phyloP scores from a whole-genome alignment of 2,329 filamentous ascomycete species.

The Colletotrichum coccodes region DNA sequence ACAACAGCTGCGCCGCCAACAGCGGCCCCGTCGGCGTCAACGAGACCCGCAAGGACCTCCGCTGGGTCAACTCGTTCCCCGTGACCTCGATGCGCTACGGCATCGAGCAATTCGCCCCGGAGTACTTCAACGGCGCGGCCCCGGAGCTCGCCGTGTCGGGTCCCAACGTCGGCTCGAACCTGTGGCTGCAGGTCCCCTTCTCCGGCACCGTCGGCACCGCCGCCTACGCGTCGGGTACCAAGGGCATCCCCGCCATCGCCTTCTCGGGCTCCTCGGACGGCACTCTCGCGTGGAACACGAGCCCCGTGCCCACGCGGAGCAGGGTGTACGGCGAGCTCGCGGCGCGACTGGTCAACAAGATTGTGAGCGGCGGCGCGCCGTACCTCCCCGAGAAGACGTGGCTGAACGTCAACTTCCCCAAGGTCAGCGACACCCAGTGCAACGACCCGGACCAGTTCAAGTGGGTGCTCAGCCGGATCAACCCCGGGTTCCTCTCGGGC shows the following conservation, averaged over 20 bases:
- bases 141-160: constrained; percentile 75
- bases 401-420: constrained; percentile 74
- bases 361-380: constrained; percentile 67
- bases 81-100: constrained; percentile 73
- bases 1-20: constrained; percentile 67
- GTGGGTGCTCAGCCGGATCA: constrained; percentile 73
- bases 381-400: constrained; percentile 65
- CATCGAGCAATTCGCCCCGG: constrained; percentile 64
- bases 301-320: constrained; percentile 62
- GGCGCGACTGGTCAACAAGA: constrained; percentile 62
- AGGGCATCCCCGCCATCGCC: constrained; percentile 72
- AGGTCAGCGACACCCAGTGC: constrained; percentile 49
- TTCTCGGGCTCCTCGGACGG: constrained; percentile 68
- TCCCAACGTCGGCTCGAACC: constrained; percentile 69
- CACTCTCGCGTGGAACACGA: constrained; percentile 63
- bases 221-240: constrained; percentile 63
- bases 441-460: constrained; percentile 63
- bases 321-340: constrained; percentile 73
- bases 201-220: constrained; percentile 77
- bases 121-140: constrained; percentile 60
- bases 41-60: constrained; percentile 64
- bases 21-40: constrained; percentile 68
- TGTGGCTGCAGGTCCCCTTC: constrained; percentile 64
- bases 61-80: constrained; percentile 79
- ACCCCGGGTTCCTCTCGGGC: constrained; percentile 60